Base-by-base conservation (phyloP, 306 rosid species). In the Sicyos baderoa region DNA sequence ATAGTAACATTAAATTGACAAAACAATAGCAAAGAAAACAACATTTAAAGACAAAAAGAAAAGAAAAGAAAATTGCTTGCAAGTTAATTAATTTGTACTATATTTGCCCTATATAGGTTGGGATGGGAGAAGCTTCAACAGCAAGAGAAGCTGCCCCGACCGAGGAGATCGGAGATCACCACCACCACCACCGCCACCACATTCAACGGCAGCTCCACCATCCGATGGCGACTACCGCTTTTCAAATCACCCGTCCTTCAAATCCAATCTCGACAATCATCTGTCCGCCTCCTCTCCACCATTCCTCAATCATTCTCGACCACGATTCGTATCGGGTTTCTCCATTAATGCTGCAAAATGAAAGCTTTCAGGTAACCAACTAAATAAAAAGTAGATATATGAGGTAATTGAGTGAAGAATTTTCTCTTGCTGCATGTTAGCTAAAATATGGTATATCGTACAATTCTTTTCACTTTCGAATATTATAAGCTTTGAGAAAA, bases 281-380 rank as follows among this genome's bases (percentile, higher is more conserved):
- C 79, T 77, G 93, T 68, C 93, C 88, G 5, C 83, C 93, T 68
- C 87, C 93, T 13, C 95, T 86, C 67, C 89, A 84, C 70, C 96
- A 86, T 47, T 75, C 98, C 60, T 89, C 98, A 78, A 78, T 88
- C 69, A 83, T 90, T 62, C 89, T 88, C 29, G 96, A 90, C 59
- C 91, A 89, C 2, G 87, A 83, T 50, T 68, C 97, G 6, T 91
- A 78, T 78, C 82, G 84, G 5, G 85, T 91, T 54, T 83, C 96
- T 23, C 73, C 74, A 78, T 71, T 89, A 8, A 87, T 87, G 88
- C 89, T 92, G 45, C 98, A 88, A 76, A 89, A 83, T 60, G 81
- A 88, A 7, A 76, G 80, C 77, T 89, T 89, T 72, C 91, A 84
- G 97, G 97, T 91, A 82, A 57, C 18, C 6, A 57, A 6, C 2